Evolutionary conservation across 352 stramenopile species (phyloP).

Genomic region (Pythium insidiosum): DNA sequence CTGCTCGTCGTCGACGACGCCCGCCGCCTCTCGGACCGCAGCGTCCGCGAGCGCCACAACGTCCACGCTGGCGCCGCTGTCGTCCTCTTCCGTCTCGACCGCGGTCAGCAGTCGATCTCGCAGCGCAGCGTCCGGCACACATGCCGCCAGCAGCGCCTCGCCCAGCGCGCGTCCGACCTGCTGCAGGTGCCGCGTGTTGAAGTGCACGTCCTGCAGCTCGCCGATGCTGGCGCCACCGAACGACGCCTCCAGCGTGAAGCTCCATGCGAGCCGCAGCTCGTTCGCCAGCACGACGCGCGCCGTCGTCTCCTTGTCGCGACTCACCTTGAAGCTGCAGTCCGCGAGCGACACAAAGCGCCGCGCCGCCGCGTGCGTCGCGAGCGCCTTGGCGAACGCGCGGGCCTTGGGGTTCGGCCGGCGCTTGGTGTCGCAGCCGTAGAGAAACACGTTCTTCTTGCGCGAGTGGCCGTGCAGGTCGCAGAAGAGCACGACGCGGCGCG

Average conservation of each 20-base stretch:
- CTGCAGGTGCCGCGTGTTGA: conserved; percentile 48
- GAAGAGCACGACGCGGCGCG: conserved; percentile 71
- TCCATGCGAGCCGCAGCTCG: conserved; percentile 68
- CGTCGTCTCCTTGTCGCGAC: conserved; percentile 70
- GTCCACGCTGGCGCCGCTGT: too few relatives aligned
- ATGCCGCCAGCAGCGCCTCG: conserved; percentile 36
- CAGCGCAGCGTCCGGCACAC: conserved; percentile 21
- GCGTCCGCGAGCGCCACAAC: too few relatives aligned
- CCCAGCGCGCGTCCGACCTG: conserved; percentile 40
- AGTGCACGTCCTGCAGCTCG: conserved; percentile 49
- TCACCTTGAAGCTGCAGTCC: conserved; percentile 80
- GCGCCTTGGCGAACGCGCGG: conserved; percentile 62
- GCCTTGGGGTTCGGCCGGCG: conserved; percentile 67
- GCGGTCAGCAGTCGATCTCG: conserved; percentile 22
- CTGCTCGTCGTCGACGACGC: too few relatives aligned
- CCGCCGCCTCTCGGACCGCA: too few relatives aligned
- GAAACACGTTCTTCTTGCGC: conserved; percentile 92
- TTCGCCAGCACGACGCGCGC: conserved; percentile 75
- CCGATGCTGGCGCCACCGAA: conserved; percentile 82
- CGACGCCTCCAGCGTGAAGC: conserved; percentile 83
- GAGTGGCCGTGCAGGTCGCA: conserved; percentile 91
- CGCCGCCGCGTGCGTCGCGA: conserved; percentile 53
- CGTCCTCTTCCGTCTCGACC: too few relatives aligned
- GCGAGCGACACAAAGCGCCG: conserved; percentile 56
- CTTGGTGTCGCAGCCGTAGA: conserved; percentile 93